Evolutionary conservation across 768 basidiomycete genomes (phyloP).

Genomic region (Termitomyces sp.): DNA sequence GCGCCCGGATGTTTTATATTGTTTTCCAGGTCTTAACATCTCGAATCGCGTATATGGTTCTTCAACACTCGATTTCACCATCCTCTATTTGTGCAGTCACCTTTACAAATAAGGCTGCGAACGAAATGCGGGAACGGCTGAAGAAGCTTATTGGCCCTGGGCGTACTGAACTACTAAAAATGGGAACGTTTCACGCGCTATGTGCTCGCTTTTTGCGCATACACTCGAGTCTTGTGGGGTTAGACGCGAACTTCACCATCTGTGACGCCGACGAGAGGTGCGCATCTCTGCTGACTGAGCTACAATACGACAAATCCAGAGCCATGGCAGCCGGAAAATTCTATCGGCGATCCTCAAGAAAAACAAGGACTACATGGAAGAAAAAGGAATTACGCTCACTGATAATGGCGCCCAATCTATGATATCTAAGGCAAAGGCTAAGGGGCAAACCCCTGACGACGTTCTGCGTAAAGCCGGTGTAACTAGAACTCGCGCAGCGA

Average conservation of each 20-base stretch:
- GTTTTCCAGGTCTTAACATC: constrained; percentile 51
- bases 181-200: constrained; percentile 79
- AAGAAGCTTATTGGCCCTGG: constrained; percentile 60
- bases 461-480: constrained; percentile 13
- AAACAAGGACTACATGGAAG: constrained; percentile 42
- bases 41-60: constrained; percentile 62
- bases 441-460: constrained; percentile 49
- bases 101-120: constrained; percentile 89
- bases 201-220: constrained; percentile 70
- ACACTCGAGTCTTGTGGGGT: constrained; percentile 49
- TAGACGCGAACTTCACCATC: constrained; percentile 75
- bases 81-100: constrained; percentile 72
- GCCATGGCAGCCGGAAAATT: constrained; percentile 56
- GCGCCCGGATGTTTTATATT: neutral
- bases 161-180: constrained; percentile 44
- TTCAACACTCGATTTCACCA: constrained; percentile 44
- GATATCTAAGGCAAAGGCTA: constrained; percentile 77
- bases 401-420: constrained; percentile 47
- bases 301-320: neutral
- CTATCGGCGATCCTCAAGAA: constrained; percentile 53
- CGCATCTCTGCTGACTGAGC: constrained; percentile 8
- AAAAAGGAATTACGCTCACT: constrained; percentile 46
- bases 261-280: constrained; percentile 81
- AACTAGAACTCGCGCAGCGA: constrained; percentile 4
- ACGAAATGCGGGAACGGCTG: constrained; percentile 77